These are phyloP conservation scores for Colletotrichum sp. DNA, from an alignment of 2,329 filamentous ascomycete species.

Conservation along the genomic window DNA sequence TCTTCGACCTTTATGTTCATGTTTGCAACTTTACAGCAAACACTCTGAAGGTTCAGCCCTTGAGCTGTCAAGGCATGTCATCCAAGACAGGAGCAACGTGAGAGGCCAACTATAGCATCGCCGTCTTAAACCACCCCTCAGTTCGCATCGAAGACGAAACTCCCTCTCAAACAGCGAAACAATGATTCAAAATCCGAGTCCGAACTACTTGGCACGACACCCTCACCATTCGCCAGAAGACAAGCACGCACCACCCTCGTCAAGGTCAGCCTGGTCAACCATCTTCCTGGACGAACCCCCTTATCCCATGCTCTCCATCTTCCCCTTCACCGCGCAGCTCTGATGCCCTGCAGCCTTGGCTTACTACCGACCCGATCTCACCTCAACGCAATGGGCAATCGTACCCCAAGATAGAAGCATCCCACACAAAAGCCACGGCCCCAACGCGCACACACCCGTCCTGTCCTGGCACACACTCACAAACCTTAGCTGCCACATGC, in stretches of 20 bases:
- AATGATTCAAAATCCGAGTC: background rate
- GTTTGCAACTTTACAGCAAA: background rate
- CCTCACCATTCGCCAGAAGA: background rate
- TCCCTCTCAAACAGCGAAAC: background rate
- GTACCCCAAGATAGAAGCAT: background rate
- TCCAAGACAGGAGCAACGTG: background rate
- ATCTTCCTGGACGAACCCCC: background rate
- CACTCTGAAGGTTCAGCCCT: background rate
- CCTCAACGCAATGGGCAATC: background rate
- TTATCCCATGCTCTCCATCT: background rate
- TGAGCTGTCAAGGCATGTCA: background rate
- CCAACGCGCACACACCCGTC: background rate
- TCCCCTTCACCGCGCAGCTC: background rate
- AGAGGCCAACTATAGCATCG: background rate
- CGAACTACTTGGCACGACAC: slow-evolving; percentile 8
- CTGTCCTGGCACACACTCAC: background rate
- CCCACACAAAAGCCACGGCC: background rate
- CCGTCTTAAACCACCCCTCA: background rate
- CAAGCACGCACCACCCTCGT: background rate
- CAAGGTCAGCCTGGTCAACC: background rate
- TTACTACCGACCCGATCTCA: background rate
- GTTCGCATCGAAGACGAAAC: background rate
- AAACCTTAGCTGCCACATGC: slow-evolving; percentile 13
- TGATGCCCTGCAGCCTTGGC: background rate
- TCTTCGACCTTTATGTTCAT: background rate